Evolutionary conservation across 345 rosid species (phyloP).

Genomic region (Leavenworthia alabamica): DNA sequence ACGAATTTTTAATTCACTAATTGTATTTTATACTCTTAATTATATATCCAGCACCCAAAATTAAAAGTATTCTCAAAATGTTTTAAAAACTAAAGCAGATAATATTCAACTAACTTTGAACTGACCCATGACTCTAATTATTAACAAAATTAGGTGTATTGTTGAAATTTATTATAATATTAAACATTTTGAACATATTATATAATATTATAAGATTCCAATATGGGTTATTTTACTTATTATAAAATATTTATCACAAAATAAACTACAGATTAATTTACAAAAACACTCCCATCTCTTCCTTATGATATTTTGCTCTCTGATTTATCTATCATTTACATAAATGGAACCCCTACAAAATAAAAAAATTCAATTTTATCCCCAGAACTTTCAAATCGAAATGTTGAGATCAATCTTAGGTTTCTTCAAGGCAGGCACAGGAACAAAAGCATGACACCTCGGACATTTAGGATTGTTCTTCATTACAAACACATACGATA

Average conservation of each 20-base stretch:
- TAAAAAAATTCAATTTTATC: neutral
- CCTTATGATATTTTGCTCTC: neutral
- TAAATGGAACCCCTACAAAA: neutral
- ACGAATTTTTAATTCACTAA: too few species aligned
- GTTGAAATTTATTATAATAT: neutral
- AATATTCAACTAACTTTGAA: too few species aligned
- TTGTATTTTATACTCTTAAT: too few species aligned
- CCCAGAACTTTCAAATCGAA: slow-evolving; percentile 38
- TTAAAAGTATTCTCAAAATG: too few species aligned
- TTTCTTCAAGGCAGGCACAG: slow-evolving; percentile 48
- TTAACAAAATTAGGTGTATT: neutral
- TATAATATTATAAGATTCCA: neutral
- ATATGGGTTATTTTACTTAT: neutral
- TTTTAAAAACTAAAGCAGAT: too few species aligned
- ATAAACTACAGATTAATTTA: neutral
- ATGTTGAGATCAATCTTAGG: slow-evolving; percentile 74
- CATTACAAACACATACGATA: slow-evolving; percentile 68
- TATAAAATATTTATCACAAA: neutral
- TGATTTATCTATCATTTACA: slow-evolving; percentile 22
- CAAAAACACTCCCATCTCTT: neutral
- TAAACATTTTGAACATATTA: neutral
- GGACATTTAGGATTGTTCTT: slow-evolving; percentile 73
- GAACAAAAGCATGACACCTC: slow-evolving; percentile 55
- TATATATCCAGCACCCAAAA: too few species aligned
- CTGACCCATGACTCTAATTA: slow-evolving; percentile 9